Evolutionary conservation across 805 yeast genomes (phyloP), one percentile per base, ranked within the genome.

Genomic region (Candida adriatica): DNA sequence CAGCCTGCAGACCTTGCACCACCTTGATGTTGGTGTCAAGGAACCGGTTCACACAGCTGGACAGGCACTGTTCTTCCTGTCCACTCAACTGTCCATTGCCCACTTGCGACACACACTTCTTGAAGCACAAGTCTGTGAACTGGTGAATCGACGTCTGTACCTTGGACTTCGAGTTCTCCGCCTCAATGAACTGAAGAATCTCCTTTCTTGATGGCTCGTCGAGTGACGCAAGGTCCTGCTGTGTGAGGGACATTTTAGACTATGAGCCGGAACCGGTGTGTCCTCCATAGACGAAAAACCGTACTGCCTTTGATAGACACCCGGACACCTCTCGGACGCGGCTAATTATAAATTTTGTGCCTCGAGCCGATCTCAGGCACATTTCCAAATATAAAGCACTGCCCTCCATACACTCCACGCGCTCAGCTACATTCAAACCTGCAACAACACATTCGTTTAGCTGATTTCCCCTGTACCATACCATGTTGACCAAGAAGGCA

Each of bases 121-220:
- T 83, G 69, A 86, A 88, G 56, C 97, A 88, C 66, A 79, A 68
- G 53, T 86, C 88, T 17, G 96, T 87, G 70, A 85, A 86, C 49
- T 70, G 74, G 56, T 88, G 95, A 39, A 88, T 82, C 20, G 94
- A 75, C 62, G 73, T 70, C 57, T 86, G 95, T 18, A 88, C 84
- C 61, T 86, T 85, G 34, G 90, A 78, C 62, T 83, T 85, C 41
- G 92, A 73, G 53, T 81, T 79, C 60, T 88, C 96, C 10, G 79
- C 62, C 53, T 86, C 94, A 29, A 87, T 64, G 63, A 85, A 87
- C 35, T 70, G 66, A 47, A 76, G 65, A 30, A 87, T 75, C 41
- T 86, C 94, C 51, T 75, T 70, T 56, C 80, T 77, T 27, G 92
- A 72, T 18, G 66, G 37, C 21, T 79, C 90, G 51, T 85, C 94